Base-by-base conservation (phyloP, 495 filamentous ascomycete species). In the Penicillium turbatum region DNA sequence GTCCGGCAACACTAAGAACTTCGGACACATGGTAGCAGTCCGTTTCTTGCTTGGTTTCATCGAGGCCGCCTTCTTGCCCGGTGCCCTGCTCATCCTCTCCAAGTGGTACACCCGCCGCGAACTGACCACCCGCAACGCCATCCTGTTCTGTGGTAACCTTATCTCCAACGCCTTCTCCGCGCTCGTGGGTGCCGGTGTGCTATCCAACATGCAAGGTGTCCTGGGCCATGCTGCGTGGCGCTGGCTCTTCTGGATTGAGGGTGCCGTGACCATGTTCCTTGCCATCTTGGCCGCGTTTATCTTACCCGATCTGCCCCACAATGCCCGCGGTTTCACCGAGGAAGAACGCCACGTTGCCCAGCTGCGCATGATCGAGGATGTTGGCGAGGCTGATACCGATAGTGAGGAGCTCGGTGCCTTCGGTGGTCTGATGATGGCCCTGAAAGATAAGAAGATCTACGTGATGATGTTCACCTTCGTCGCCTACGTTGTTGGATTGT, bases 261-360 rank as follows among this genome's bases (percentile, higher is more conserved):
- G 67, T 21, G 48, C 65, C 12, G 59, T 63, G 26, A 70, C 69
- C 9, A 64, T 72, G 60, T 51, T 54, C 15, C 61, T 72, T 11
- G 69, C 67, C 21, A 30, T 70, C 16, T 38, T 61, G 15, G 74
- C 80, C 15, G 81, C 69, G 40, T 83, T 86, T 51, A 72, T 88
- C 27, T 67, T 92, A 16, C 88, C 88, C 1, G 85, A 92, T 66
- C 85, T 89, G 52, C 88, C 88, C 21, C 73, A 81, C 34, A 90
- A 87, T 44, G 87, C 86, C 0, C 68, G 67, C 5, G 88, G 87
- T 75, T 72, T 91, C 37, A 86, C 78, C 8, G 78, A 86, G 49
- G 79, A 86, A 58, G 86, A 91, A 65, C 76, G 75, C 13, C 74
- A 80, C 1, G 72, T 91, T 8, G 87, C 86, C 12, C 69, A 82